A percentile compares a stretch with the other conserved stretches of the same genome.
These are phyloP conservation scores for Leccinum aurantiacum DNA, from an alignment of 768 basidiomycete genomes.

Conservation along the genomic window DNA sequence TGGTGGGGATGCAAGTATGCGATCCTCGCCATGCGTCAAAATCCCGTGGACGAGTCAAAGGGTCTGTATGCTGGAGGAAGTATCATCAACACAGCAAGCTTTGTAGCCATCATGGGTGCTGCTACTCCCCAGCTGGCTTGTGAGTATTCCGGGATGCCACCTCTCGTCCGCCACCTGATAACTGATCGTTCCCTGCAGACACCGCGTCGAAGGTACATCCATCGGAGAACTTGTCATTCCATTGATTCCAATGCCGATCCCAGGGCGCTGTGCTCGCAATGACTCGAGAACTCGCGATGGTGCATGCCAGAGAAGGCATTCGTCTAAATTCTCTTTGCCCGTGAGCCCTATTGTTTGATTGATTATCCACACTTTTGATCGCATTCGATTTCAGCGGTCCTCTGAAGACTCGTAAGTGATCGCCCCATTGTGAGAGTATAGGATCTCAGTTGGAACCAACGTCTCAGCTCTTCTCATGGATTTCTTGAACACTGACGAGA, in stretches of 20 bases:
- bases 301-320: slow-evolving; percentile 97
- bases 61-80: slow-evolving; percentile 82
- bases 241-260: slow-evolving; percentile 13
- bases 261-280: slow-evolving; percentile 97
- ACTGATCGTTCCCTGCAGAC: slow-evolving; percentile 46
- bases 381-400: slow-evolving; percentile 63
- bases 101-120: slow-evolving; percentile 93
- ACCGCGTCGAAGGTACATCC: slow-evolving; percentile 83
- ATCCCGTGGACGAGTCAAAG: slow-evolving; percentile 77
- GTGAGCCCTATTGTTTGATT: slow-evolving; percentile 45
- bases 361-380: slow-evolving; percentile 3
- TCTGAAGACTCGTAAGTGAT: slow-evolving; percentile 81
- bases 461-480: slow-evolving; percentile 92
- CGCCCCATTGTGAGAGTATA: neutral
- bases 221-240: neutral
- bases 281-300: slow-evolving; percentile 97
- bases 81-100: slow-evolving; percentile 98
- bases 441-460: neutral
- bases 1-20: slow-evolving; percentile 99
- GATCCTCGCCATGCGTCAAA: slow-evolving; percentile 93
- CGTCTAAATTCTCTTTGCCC: slow-evolving; percentile 95
- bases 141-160: slow-evolving; percentile 29
- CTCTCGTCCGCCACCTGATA: neutral
- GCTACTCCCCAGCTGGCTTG: slow-evolving; percentile 99
- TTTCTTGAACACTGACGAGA: slow-evolving; percentile 95